Evolutionary conservation across 176 grass and related monocot species (phyloP).

Genomic region (Guadua angustifolia): DNA sequence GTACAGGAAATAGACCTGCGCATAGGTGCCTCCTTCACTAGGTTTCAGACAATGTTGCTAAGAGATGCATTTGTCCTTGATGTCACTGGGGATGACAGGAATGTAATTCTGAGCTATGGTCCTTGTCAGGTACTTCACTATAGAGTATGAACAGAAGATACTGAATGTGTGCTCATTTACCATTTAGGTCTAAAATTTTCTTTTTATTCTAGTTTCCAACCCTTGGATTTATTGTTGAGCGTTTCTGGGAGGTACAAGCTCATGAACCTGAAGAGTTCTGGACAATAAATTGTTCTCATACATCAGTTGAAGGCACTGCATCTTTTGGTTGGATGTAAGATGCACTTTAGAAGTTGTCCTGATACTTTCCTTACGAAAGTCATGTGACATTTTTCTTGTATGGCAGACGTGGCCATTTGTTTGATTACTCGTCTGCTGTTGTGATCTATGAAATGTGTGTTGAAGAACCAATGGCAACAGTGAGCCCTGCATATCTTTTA

Average conservation of each 20-base stretch:
- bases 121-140: slow-evolving; percentile 80
- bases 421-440: slow-evolving; percentile 81
- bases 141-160: slow-evolving; percentile 17
- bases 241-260: slow-evolving; percentile 96
- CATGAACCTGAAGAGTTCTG: slow-evolving; percentile 97
- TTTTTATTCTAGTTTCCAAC: slow-evolving; percentile 80
- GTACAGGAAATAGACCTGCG: slow-evolving; percentile 92
- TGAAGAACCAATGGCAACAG: slow-evolving; percentile 92
- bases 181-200: slow-evolving; percentile 43
- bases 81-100: slow-evolving; percentile 71
- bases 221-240: slow-evolving; percentile 95
- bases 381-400: slow-evolving; percentile 47
- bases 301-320: slow-evolving; percentile 87
- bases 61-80: slow-evolving; percentile 94
- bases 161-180: slow-evolving; percentile 17
- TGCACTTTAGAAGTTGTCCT: slow-evolving; percentile 23
- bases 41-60: slow-evolving; percentile 95
- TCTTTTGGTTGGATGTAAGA: slow-evolving; percentile 89
- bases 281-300: slow-evolving; percentile 95
- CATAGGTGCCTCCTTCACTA: slow-evolving; percentile 96
- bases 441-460: slow-evolving; percentile 91
- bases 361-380: slow-evolving; percentile 20
- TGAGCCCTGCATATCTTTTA: slow-evolving; percentile 50
- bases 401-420: slow-evolving; percentile 83
- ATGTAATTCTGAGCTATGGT: slow-evolving; percentile 91